Base-by-base conservation (phyloP, 768 basidiomycete species). In the Hygrophorus russula region DNA sequence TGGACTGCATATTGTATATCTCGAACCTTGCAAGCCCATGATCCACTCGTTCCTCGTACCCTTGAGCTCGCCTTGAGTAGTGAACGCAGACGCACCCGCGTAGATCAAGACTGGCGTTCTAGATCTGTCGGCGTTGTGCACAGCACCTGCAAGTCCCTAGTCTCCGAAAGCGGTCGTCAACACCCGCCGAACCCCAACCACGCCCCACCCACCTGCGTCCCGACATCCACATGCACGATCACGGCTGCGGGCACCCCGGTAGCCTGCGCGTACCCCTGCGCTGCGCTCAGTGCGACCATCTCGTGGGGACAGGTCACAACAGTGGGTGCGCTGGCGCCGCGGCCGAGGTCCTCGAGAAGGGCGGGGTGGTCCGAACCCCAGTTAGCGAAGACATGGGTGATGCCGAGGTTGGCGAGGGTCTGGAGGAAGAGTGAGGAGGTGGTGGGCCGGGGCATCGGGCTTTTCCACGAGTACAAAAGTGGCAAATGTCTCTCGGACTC, bases 331-430 rank as follows among this genome's bases (percentile, higher is more conserved):
- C 56, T 53, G 2, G 75, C 67, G 47, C 81, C 76, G 14, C 76
- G 63, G 43, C 73, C 70, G 8, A 86, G 66, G 24, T 83, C 82
- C 50, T 84, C 82, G 18, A 85, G 66, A 11, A 86, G 56, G 0
- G 75, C 81, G 0, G 81, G 78, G 51, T 85, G 82, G 50, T 86
- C 82, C 0, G 78, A 80, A 1, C 82, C 83, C 77, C 82, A 83
- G 61, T 84, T 84, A 13, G 77, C 80, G 52, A 83, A 82, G 7
- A 71, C 73, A 54, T 82, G 77, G 0, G 77, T 80, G 29, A 84
- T 74, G 2, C 79, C 78, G 1, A 72, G 73, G 41, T 72, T 58
- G 12, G 59, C 56, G 14, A 82, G 67, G 0, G 77, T 60, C 33
- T 71, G 62, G 9, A 85, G 63, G 52, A 85, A 76, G 17, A 81